Conservation (phyloP, 345 rosid species). For the Arabis hirsuta region DNA sequence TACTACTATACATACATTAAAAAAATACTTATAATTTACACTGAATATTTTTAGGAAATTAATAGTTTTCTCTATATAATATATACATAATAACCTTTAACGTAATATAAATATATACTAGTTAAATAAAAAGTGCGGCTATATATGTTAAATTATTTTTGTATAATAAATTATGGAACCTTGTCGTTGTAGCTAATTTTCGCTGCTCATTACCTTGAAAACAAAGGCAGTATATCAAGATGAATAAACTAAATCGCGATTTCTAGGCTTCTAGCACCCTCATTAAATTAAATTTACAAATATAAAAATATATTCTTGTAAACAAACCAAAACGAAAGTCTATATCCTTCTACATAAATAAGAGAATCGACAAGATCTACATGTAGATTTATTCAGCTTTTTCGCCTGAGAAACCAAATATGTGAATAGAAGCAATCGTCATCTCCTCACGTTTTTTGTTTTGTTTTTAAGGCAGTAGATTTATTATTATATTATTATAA, state of each 20-base stretch:
- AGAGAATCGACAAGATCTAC: conserved; percentile 42
- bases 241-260: conserved; percentile 11
- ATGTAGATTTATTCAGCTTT: conserved; percentile 46
- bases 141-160: background rate
- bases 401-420: conserved; percentile 41
- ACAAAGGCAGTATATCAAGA: conserved; percentile 29
- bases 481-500: too few relatives aligned
- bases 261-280: conserved; percentile 35
- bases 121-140: background rate
- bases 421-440: conserved; percentile 35
- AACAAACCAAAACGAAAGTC: conserved; percentile 9
- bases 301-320: background rate
- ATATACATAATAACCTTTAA: background rate
- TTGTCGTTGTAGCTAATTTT: conserved; percentile 29
- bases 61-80: background rate
- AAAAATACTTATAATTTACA: background rate
- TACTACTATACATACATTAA: background rate
- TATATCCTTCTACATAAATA: conserved; percentile 43
- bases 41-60: background rate
- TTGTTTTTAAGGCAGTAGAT: too few relatives aligned
- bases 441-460: background rate
- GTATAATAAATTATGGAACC: conserved; percentile 7
- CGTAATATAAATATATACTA: background rate
- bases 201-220: conserved; percentile 41
- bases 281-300: conserved; percentile 11